These are phyloP conservation scores for Vitis rotundifolia DNA, from an alignment of 164 flowering plant genomes.

Conservation along the genomic window DNA sequence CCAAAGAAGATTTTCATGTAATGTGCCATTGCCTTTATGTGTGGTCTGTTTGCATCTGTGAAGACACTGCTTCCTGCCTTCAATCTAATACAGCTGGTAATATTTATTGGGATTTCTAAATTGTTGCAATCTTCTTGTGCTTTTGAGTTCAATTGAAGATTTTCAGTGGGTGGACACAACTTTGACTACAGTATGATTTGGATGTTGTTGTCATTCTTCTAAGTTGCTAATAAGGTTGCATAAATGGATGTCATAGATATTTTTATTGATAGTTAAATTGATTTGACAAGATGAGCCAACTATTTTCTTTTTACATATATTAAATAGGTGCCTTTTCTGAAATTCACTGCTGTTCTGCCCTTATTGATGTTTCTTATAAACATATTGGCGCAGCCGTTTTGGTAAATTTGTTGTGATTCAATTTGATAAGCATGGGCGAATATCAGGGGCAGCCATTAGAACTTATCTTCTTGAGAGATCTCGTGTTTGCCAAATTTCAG, in stretches of 20 bases:
- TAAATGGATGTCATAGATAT: background rate
- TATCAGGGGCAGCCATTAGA: slow-evolving; percentile 88
- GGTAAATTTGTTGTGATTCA: slow-evolving; percentile 94
- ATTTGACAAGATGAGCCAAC: background rate
- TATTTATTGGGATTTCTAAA: too few relatives aligned
- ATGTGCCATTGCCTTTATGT: too few relatives aligned
- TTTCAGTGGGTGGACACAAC: background rate
- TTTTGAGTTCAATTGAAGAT: background rate
- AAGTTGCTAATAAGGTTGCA: too few relatives aligned
- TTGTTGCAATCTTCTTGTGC: background rate
- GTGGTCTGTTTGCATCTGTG: background rate
- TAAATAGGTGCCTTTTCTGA: background rate
- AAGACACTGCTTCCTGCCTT: background rate
- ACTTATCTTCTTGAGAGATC: slow-evolving; percentile 89
- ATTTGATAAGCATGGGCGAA: slow-evolving; percentile 73
- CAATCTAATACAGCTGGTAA: too few relatives aligned
- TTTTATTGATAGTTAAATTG: background rate
- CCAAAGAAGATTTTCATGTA: too few relatives aligned
- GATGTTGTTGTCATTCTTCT: background rate
- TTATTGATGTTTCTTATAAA: slow-evolving; percentile 12
- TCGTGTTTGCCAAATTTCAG: slow-evolving; percentile 92
- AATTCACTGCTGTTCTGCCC: slow-evolving; percentile 5
- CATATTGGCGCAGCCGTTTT: slow-evolving; percentile 62
- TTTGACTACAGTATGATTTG: background rate
- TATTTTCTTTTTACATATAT: background rate